Percentiles rank a stretch among this genome's conserved stretches.
phyloP scores from a whole-genome alignment of 257 asterid species.

The Penstemon barbatus region DNA sequence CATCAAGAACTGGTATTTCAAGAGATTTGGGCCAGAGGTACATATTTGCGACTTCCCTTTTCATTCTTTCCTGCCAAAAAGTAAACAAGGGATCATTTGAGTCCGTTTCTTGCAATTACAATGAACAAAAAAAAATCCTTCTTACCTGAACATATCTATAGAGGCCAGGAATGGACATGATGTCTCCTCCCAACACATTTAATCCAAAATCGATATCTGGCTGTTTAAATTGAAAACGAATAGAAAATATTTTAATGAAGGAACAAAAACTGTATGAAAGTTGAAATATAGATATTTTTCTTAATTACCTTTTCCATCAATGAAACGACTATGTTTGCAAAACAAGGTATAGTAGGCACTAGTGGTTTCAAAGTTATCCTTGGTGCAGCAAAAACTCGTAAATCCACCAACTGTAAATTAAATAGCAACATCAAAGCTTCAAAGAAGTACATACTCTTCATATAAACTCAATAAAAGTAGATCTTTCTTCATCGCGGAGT shows the following conservation, averaged over 20 bases:
- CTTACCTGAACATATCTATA: constrained; percentile 77
- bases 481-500: constrained; percentile 7
- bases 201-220: constrained; percentile 81
- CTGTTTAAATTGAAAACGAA: constrained; percentile 41
- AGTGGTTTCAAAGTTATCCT: constrained; percentile 74
- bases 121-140: neutral
- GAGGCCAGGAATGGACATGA: constrained; percentile 86
- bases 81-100: constrained; percentile 1
- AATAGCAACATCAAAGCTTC: constrained; percentile 26
- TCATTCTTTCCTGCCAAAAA: constrained; percentile 62
- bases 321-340: constrained; percentile 59
- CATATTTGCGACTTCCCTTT: constrained; percentile 65
- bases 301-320: constrained; percentile 66
- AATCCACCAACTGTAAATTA: constrained; percentile 62
- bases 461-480: neutral
- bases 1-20: constrained; percentile 83
- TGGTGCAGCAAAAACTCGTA: constrained; percentile 67
- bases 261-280: neutral
- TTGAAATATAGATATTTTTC: constrained; percentile 7
- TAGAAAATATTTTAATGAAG: neutral
- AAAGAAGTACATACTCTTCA: constrained; percentile 13
- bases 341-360: constrained; percentile 77
- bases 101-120: neutral
- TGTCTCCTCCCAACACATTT: constrained; percentile 73
- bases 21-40: constrained; percentile 84